Percentiles rank a stretch among this genome's conserved stretches.
Evolutionary conservation across 805 yeast species (phyloP).

Genomic region (Hanseniaspora thailandica): DNA sequence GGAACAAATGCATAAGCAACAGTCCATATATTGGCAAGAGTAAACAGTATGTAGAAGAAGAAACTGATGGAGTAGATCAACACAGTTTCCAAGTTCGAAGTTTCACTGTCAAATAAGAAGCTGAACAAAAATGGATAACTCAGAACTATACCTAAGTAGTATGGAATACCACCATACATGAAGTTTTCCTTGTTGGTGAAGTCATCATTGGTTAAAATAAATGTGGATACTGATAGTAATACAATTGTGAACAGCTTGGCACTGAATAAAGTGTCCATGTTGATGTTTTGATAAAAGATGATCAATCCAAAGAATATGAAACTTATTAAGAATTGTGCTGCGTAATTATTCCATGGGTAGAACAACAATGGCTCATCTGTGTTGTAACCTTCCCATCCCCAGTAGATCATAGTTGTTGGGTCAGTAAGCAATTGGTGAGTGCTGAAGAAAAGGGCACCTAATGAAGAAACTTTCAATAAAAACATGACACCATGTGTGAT

Average conservation of each 20-base stretch:
- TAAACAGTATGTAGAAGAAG: slow-evolving; percentile 40
- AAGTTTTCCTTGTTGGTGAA: slow-evolving; percentile 26
- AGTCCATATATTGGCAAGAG: slow-evolving; percentile 85
- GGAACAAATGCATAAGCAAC: slow-evolving; percentile 99
- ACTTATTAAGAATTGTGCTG: slow-evolving; percentile 41
- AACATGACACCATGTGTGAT: slow-evolving; percentile 15
- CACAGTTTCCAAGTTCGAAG: slow-evolving; percentile 40
- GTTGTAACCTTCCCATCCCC: slow-evolving; percentile 96
- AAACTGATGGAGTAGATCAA: slow-evolving; percentile 40
- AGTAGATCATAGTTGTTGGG: slow-evolving; percentile 71
- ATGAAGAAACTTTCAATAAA: slow-evolving; percentile 39
- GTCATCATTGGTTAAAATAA: slow-evolving; percentile 19
- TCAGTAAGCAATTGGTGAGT: slow-evolving; percentile 69
- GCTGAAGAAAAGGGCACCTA: slow-evolving; percentile 66
- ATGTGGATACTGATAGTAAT: slow-evolving; percentile 25
- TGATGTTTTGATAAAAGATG: slow-evolving; percentile 26
- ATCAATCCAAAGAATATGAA: slow-evolving; percentile 41
- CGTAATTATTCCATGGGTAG: slow-evolving; percentile 41
- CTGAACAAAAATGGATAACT: slow-evolving; percentile 51
- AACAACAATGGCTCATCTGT: slow-evolving; percentile 86
- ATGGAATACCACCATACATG: slow-evolving; percentile 55
- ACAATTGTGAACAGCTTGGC: slow-evolving; percentile 21
- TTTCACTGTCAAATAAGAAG: slow-evolving; percentile 31
- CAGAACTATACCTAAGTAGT: slow-evolving; percentile 52
- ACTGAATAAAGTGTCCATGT: not conserved